Conservation (phyloP, 768 basidiomycete species). For the Cystobasidium tubakii region DNA sequence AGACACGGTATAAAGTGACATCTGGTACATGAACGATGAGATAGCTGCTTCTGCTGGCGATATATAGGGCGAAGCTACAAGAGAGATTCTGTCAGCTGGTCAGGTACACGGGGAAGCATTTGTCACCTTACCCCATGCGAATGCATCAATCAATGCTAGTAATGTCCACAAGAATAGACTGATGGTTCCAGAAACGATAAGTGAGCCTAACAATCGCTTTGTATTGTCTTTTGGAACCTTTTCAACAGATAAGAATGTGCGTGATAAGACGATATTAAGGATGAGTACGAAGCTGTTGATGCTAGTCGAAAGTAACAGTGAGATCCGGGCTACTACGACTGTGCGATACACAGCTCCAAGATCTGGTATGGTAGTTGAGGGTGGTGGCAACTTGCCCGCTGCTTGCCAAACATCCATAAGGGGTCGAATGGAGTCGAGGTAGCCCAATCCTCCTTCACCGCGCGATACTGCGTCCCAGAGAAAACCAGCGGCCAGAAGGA, state of each 20-base stretch:
- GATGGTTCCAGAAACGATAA: slow-evolving; percentile 39
- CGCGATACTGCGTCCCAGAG: slow-evolving; percentile 41
- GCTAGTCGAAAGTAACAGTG: slow-evolving; percentile 43
- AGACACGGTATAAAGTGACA: slow-evolving; percentile 79
- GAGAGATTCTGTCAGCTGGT: neutral
- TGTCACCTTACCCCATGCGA: slow-evolving; percentile 48
- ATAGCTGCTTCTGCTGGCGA: slow-evolving; percentile 40
- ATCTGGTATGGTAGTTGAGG: neutral
- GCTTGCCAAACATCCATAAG: slow-evolving; percentile 44
- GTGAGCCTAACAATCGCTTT: slow-evolving; percentile 45
- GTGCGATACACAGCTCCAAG: slow-evolving; percentile 38
- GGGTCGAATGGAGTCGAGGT: slow-evolving; percentile 36
- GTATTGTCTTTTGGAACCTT: slow-evolving; percentile 43
- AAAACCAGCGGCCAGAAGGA: slow-evolving; percentile 41
- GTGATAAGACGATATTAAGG: slow-evolving; percentile 41
- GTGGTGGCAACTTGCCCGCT: slow-evolving; percentile 13
- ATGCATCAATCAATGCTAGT: slow-evolving; percentile 42
- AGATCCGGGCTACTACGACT: slow-evolving; percentile 40
- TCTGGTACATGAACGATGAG: slow-evolving; percentile 71
- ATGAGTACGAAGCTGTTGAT: slow-evolving; percentile 43
- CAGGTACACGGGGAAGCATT: neutral
- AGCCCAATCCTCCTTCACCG: slow-evolving; percentile 9
- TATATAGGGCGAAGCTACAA: slow-evolving; percentile 30
- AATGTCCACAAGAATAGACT: slow-evolving; percentile 30
- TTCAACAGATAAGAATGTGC: slow-evolving; percentile 43